Evolutionary conservation across 202 grass and related monocot genomes (phyloP), one percentile per base, ranked within the genome.

Genomic region (Zoysia matrella): DNA sequence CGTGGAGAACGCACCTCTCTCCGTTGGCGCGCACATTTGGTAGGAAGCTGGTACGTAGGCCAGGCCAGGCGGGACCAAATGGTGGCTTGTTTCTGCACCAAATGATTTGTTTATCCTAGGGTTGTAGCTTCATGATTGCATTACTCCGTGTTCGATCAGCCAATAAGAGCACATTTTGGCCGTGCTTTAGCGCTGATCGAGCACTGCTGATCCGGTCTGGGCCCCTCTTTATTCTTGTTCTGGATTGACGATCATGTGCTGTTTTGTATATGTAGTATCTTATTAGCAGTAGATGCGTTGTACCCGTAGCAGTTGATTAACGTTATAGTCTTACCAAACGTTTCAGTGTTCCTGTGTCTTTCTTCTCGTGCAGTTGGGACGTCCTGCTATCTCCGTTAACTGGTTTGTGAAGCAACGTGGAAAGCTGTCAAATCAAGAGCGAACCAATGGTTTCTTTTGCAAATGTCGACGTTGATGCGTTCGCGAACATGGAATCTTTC

Each of bases 131-230:
- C 22, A 30, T 30, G 22, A 30, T 30, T 30, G 22, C 22, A 85
- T 71, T 76, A n/a, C 40, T 65, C 74, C 6, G 30, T 14, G 69
- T 16, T 30, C 22, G 22, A 30, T 30, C 22, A 30, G 22, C 83
- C 84, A 80, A 71, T 60, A 60, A 71, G 83, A 11, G 40, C 71
- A 47, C 88, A 65, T 80, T 86, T 87, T 80, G 75, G 71, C 70
- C 70, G 48, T 83, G 88, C 48, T 47, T 43, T 30, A 18, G 69
- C 52, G 12, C 16, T 46, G 22, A 30, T 44, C 42, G 12, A 44
- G 55, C 15, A 4, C 40, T 60, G 30, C 57, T 65, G 22, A 30
- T 30, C 22, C 22, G 22, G 22, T 30, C 22, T 67, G n/a, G 54
- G 15, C 22, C 22, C 73, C 52, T 83, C 76, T 79, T 30, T 83